Evolutionary conservation across 208 protist genomes (phyloP).

Genomic region (Crithidia acanthocephali): DNA sequence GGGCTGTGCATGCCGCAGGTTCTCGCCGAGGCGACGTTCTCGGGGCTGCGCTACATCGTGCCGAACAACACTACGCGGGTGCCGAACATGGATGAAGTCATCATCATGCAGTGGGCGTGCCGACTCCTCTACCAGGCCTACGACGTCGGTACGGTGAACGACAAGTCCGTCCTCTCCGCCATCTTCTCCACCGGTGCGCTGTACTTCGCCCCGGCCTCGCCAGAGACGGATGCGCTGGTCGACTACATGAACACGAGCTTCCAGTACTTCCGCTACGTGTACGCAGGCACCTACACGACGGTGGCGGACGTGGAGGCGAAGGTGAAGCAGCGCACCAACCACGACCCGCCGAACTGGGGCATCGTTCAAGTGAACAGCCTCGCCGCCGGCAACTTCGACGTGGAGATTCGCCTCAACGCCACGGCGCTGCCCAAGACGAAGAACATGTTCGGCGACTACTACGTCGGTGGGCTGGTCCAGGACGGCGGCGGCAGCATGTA

Average conservation of each 20-base stretch:
- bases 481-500: slow-evolving; percentile 39
- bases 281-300: slow-evolving; percentile 36
- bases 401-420: slow-evolving; percentile 60
- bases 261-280: slow-evolving; percentile 56
- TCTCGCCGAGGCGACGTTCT: background rate
- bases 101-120: slow-evolving; percentile 54
- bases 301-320: slow-evolving; percentile 27
- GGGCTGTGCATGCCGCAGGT: slow-evolving; percentile 32
- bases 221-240: slow-evolving; percentile 37
- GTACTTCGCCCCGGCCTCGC: slow-evolving; percentile 49
- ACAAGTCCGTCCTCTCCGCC: slow-evolving; percentile 27
- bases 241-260: slow-evolving; percentile 36
- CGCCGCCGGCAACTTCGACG: slow-evolving; percentile 37
- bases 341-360: slow-evolving; percentile 49
- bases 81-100: slow-evolving; percentile 54
- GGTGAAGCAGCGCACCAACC: slow-evolving; percentile 30
- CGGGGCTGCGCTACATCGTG: slow-evolving; percentile 25
- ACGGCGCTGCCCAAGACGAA: slow-evolving; percentile 45
- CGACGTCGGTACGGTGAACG: slow-evolving; percentile 21
- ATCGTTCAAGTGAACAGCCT: slow-evolving; percentile 51
- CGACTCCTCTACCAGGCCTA: slow-evolving; percentile 38
- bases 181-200: slow-evolving; percentile 54
- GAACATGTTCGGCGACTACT: slow-evolving; percentile 22
- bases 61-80: slow-evolving; percentile 30
- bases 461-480: slow-evolving; percentile 36